Percentiles rank a stretch among this genome's conserved stretches.
Evolutionary conservation across 1,284 basidiomycete species (phyloP).

Genomic region (Ustilago crameri): DNA sequence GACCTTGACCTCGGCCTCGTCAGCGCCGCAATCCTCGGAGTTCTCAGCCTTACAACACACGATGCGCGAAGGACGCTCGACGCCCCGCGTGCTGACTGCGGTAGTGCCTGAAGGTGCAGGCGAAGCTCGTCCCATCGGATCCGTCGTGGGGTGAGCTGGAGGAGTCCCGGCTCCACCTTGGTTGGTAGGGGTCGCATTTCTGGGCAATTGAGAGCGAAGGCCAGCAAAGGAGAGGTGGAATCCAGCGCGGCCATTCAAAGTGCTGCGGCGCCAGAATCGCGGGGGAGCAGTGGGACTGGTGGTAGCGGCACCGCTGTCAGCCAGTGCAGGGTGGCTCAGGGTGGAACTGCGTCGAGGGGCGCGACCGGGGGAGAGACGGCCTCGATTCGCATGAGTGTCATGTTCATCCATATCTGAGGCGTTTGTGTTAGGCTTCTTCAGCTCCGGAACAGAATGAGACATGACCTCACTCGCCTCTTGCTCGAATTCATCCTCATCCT

Average conservation of each 20-base stretch:
- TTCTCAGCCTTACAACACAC: neutral
- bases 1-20: slow-evolving; percentile 11
- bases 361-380: slow-evolving; percentile 17
- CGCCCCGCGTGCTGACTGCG: neutral
- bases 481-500: slow-evolving; percentile 20
- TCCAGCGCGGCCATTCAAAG: slow-evolving; percentile 27
- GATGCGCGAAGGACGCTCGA: neutral
- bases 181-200: slow-evolving; percentile 1
- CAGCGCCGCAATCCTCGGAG: neutral
- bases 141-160: slow-evolving; percentile 2
- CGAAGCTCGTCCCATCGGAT: neutral
- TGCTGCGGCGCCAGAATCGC: slow-evolving; percentile 43
- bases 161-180: slow-evolving; percentile 8
- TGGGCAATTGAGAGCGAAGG: slow-evolving; percentile 28
- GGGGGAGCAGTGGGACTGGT: slow-evolving; percentile 16
- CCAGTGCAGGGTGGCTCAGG: slow-evolving; percentile 24
- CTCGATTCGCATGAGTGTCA: slow-evolving; percentile 1
- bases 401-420: slow-evolving; percentile 1
- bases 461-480: slow-evolving; percentile 39
- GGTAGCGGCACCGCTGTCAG: slow-evolving; percentile 12
- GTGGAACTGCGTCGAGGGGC: slow-evolving; percentile 36
- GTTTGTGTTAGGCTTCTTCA: slow-evolving; percentile 36
- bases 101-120: neutral
- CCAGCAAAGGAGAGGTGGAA: slow-evolving; percentile 49
- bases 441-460: slow-evolving; percentile 59